A percentile compares a stretch with the other conserved stretches of the same genome.
These are phyloP conservation scores for Sclerotinia minor DNA, from an alignment of 2,329 filamentous ascomycete species.

Conservation along the genomic window DNA sequence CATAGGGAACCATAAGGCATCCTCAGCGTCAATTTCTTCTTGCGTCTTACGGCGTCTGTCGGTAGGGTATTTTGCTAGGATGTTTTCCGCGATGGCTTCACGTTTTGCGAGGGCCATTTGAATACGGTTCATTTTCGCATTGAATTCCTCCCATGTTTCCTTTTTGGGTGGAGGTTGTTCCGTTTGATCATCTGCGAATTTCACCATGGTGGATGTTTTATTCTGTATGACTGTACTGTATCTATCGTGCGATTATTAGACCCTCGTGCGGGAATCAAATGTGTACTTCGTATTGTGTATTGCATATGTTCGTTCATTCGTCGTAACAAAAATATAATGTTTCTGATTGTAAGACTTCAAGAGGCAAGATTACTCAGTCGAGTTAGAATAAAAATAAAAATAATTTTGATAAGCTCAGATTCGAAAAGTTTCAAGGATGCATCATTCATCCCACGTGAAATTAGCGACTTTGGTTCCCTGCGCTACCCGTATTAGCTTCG, in stretches of 20 bases:
- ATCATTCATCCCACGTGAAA: constrained; percentile 31
- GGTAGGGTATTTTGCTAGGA: constrained; percentile 37
- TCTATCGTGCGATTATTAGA: constrained; percentile 10
- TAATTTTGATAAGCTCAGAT: constrained; percentile 5
- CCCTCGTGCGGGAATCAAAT: constrained; percentile 12
- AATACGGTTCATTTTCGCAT: constrained; percentile 40
- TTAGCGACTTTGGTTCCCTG: constrained; percentile 16
- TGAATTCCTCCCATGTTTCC: constrained; percentile 36
- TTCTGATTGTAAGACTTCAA: constrained; percentile 3
- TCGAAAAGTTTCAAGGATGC: constrained; percentile 9
- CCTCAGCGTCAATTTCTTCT: constrained; percentile 42
- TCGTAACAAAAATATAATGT: neutral
- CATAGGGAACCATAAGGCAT: constrained; percentile 37
- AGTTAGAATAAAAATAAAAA: constrained; percentile 6
- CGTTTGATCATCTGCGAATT: constrained; percentile 14
- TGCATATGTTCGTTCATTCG: constrained; percentile 10
- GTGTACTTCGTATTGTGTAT: constrained; percentile 2
- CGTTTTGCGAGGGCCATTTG: constrained; percentile 40
- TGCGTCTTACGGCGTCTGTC: constrained; percentile 37
- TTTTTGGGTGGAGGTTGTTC: constrained; percentile 34
- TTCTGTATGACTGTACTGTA: neutral
- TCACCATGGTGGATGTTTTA: constrained; percentile 19
- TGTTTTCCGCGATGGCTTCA: constrained; percentile 37
- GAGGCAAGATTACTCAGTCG: neutral
- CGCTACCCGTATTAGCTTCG: constrained; percentile 30